A percentile compares a stretch with the other conserved stretches of the same genome.
phyloP scores from a whole-genome alignment of 257 asterid species.

The Orobanche coerulescens region DNA sequence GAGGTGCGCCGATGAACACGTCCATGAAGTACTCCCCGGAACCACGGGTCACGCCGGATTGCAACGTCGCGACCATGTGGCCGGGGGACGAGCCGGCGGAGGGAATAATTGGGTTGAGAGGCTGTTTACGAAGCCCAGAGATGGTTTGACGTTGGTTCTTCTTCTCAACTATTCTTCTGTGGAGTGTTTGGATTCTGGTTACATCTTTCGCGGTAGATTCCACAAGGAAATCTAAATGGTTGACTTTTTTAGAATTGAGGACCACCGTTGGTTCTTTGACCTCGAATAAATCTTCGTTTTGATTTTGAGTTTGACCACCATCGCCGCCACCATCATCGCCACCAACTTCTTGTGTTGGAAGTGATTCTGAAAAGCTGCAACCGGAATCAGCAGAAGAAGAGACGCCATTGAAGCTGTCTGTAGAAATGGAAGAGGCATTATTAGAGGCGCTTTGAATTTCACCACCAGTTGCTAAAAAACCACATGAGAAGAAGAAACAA shows the following conservation, averaged over 20 bases:
- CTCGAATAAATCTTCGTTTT: constrained; percentile 14
- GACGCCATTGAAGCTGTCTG: constrained; percentile 23
- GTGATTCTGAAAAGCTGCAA: constrained; percentile 23
- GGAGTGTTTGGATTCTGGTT: constrained; percentile 59
- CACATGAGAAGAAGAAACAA: constrained; percentile 23
- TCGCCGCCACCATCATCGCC: too few relatives aligned
- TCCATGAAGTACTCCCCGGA: constrained; percentile 82
- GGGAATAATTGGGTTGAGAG: not conserved
- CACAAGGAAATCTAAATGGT: constrained; percentile 33
- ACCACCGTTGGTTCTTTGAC: constrained; percentile 37
- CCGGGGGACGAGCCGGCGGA: constrained; percentile 21
- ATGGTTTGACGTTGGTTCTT: constrained; percentile 45
- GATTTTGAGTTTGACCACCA: too few relatives aligned
- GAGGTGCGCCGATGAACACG: constrained; percentile 84
- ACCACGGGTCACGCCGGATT: constrained; percentile 51
- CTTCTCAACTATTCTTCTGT: constrained; percentile 49
- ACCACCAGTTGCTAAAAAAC: constrained; percentile 26
- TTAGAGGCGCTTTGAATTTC: constrained; percentile 20
- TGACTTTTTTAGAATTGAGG: constrained; percentile 30
- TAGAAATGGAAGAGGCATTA: constrained; percentile 20
- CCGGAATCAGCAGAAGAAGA: constrained; percentile 30
- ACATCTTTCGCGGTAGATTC: constrained; percentile 61
- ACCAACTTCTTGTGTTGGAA: not conserved
- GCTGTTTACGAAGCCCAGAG: constrained; percentile 23
- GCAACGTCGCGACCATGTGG: constrained; percentile 68